Evolutionary conservation across 768 basidiomycete genomes (phyloP), one percentile per base, ranked within the genome.

Genomic region (Podaxis carcinomalis): DNA sequence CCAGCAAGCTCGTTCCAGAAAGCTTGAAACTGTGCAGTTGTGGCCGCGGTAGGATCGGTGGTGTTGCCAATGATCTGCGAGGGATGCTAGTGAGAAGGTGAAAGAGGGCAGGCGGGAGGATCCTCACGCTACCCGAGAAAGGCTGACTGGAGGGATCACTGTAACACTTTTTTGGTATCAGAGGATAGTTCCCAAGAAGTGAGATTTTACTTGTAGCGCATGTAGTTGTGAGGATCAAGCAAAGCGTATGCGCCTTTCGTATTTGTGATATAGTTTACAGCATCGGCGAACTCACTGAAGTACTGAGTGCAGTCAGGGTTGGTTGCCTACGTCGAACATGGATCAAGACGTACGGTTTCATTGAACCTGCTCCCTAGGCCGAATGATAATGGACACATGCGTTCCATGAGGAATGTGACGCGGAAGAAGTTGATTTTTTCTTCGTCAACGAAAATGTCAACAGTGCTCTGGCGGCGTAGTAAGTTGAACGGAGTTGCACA

Each of bases 371-470:
- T 70, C 0, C 78, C 78, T 13, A 80, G 70, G 4, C 78, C 78
- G 44, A 68, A 74, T 1, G 68, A 64, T 28, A 77, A 68, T 47
- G 75, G 76, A 51, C 70, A 74, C 77, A 78, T 77, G 10, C 79
- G 71, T 64, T 79, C 78, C 77, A 80, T 79, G 39, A 80, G 71
- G 68, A 80, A 80, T 2, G 79, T 78, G 13, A 80, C 78, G 19
- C 79, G 76, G 73, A 80, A 80, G 65, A 80, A 73, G 57, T 80
- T 80, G 65, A 80, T 77, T 60, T 79, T 78, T 53, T 80, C 78
- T 63, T 77, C 72, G 68, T 80, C 76, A 23, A 80, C 78, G 56
- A 78, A 80, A 44, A 78, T 77, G 62, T 80, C 78, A 40, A 80
- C 72, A 1, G 79, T 78, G 46, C 64, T 75, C 79, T 80, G 23